Evolutionary conservation across 495 filamentous ascomycete genomes (phyloP), one percentile per base, ranked within the genome.

Genomic region (Penicillium verhagenii): DNA sequence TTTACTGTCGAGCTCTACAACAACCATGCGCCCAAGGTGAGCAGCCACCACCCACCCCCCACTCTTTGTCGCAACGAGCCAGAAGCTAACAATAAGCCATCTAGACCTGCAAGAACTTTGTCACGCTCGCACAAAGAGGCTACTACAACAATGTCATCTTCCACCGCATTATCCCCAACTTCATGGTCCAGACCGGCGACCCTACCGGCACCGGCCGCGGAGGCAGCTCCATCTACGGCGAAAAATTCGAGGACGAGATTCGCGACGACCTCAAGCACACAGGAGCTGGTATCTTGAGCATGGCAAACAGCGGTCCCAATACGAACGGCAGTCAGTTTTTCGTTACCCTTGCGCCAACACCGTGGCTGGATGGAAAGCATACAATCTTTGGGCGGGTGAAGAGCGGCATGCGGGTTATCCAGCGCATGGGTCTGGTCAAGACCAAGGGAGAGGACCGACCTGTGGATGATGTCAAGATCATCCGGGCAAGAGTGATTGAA

Each of bases 131-230:
- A 16, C 68, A 78, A 43, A 79, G 91, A 47, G 89, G 90, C 43
- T 97, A 96, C 81, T 98, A 96, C 83, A 84, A 92, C 72, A 72
- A 71, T 66, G 78, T 86, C 53, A 72, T 91, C 69, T 92, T 98
- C 83, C 94, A 98, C 79, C 91, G 94, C 61, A 85, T 98, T 50
- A 97, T 97, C 66, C 84, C 89, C 26, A 86, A 90, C 72, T 98
- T 98, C 79, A 97, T 97, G 94, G 83, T 95, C 54, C 94, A 98
- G 76, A 90, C 88, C 47, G 94, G 94, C 38, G 94, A 98, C 73
- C 94, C 94, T 6, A 97, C 94, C 3, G 94, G 94, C 50, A 98
- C 94, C 0, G 94, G 94, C 11, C 87, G 93, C 46, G 94, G 94
- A 67, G 94, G 94, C 11, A 78, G 77, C 52, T 91, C 86, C 19